These are phyloP conservation scores for Ophiostoma ulmi DNA, from an alignment of 2,329 filamentous ascomycete genomes.

Conservation along the genomic window DNA sequence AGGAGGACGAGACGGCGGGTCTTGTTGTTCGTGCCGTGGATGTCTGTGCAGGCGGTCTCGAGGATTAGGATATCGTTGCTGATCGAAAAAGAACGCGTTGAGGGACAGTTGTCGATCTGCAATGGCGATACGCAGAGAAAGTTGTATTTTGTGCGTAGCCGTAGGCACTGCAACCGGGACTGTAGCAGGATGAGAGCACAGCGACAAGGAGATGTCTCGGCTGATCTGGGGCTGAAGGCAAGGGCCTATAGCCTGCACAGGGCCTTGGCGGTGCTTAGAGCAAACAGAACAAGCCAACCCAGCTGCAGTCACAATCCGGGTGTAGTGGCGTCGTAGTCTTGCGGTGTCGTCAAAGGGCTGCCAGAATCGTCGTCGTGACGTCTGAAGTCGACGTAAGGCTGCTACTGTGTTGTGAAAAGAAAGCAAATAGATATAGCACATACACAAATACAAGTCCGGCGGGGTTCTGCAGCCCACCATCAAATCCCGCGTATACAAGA, in stretches of 20 bases:
- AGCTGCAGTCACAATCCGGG: not conserved
- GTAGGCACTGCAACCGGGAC: too few species aligned
- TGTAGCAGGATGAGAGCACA: not conserved
- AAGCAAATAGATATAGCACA: not conserved
- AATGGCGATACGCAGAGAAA: too few species aligned
- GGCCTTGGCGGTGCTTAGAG: not conserved
- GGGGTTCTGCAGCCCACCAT: slow-evolving; percentile 3
- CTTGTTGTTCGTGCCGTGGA: not conserved
- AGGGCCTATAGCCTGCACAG: not conserved
- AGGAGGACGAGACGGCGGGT: too few species aligned
- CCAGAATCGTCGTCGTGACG: not conserved
- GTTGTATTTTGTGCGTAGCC: too few species aligned
- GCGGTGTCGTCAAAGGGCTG: not conserved
- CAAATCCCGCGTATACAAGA: not conserved
- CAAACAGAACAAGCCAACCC: not conserved
- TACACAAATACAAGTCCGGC: slow-evolving; percentile 1
- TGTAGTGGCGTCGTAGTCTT: not conserved
- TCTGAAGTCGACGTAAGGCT: not conserved
- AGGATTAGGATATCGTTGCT: not conserved
- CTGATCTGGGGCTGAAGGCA: not conserved
- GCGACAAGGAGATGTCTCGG: not conserved
- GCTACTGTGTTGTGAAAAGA: not conserved
- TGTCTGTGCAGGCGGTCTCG: not conserved
- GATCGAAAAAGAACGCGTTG: too few species aligned
- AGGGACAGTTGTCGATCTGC: too few species aligned